These are phyloP conservation scores for Schizosaccharomyces lindneri DNA, from an alignment of 805 yeast genomes.

Conservation along the genomic window DNA sequence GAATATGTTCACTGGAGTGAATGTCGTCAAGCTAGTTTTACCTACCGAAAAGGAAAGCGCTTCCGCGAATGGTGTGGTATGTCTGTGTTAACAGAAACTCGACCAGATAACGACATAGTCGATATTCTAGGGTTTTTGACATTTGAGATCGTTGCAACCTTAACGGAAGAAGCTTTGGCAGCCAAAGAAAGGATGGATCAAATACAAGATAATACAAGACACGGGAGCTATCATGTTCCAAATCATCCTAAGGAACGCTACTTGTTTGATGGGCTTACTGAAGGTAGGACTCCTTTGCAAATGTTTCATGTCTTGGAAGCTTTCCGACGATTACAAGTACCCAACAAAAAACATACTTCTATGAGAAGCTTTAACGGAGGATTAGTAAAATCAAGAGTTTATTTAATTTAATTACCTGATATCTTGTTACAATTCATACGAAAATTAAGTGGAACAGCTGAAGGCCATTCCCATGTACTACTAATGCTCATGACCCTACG, in stretches of 20 bases:
- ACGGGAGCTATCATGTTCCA: constrained; percentile 18
- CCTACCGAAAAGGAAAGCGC: constrained; percentile 79
- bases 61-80: constrained; percentile 94
- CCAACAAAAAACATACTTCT: constrained; percentile 33
- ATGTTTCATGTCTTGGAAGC: constrained; percentile 74
- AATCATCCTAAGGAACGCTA: constrained; percentile 24
- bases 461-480: background rate
- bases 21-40: constrained; percentile 90
- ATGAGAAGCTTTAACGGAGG: constrained; percentile 53
- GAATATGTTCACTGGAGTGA: constrained; percentile 98
- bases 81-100: constrained; percentile 54
- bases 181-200: constrained; percentile 19
- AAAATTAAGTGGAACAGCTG: background rate
- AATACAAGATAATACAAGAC: constrained; percentile 28
- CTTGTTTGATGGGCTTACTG: constrained; percentile 73
- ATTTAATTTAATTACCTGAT: background rate
- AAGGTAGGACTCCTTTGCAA: constrained; percentile 48
- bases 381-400: constrained; percentile 18
- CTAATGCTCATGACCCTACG: no score
- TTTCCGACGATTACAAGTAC: constrained; percentile 51
- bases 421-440: background rate
- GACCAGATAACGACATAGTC: constrained; percentile 88
- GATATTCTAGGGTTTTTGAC: constrained; percentile 88
- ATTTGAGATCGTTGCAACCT: constrained; percentile 82
- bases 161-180: constrained; percentile 74